A percentile compares a stretch with the other conserved stretches of the same genome.
Evolutionary conservation across 2,329 filamentous ascomycete species (phyloP).

Genomic region (Parastagonospora nodorum): DNA sequence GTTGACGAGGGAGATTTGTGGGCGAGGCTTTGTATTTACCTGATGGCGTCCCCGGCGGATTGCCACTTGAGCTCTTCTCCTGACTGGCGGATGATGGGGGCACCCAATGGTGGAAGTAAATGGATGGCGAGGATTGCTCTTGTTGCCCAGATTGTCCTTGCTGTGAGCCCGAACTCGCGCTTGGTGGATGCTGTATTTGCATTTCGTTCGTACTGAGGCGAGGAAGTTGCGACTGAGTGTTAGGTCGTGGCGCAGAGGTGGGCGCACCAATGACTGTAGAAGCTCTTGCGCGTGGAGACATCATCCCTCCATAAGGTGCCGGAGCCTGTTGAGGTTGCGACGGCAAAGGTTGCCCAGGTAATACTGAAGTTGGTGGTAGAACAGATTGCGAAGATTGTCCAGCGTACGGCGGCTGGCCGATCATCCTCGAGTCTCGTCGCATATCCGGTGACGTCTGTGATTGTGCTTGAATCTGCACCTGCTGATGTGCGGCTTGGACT

Average conservation of each 20-base stretch:
- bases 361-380: constrained; percentile 39
- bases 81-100: constrained; percentile 70
- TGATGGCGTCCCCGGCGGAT: constrained; percentile 74
- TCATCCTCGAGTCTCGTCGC: constrained; percentile 49
- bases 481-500: constrained; percentile 51
- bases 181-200: constrained; percentile 54
- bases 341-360: constrained; percentile 46
- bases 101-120: constrained; percentile 94
- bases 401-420: constrained; percentile 46
- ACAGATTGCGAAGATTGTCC: constrained; percentile 37
- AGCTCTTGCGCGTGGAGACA: constrained; percentile 44
- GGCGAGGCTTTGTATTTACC: constrained; percentile 59
- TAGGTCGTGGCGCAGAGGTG: constrained; percentile 51
- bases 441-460: constrained; percentile 48
- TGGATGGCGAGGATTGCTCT: constrained; percentile 70
- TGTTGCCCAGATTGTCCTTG: constrained; percentile 60
- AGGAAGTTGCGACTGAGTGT: constrained; percentile 54
- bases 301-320: constrained; percentile 34
- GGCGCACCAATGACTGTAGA: constrained; percentile 38
- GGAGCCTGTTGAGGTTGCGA: constrained; percentile 47
- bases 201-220: constrained; percentile 59
- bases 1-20: constrained; percentile 47
- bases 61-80: constrained; percentile 58
- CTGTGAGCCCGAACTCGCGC: constrained; percentile 46
- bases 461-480: constrained; percentile 50